Base-by-base conservation (phyloP, 148 eudicot genomes). In the Fagopyrum esculentum region DNA sequence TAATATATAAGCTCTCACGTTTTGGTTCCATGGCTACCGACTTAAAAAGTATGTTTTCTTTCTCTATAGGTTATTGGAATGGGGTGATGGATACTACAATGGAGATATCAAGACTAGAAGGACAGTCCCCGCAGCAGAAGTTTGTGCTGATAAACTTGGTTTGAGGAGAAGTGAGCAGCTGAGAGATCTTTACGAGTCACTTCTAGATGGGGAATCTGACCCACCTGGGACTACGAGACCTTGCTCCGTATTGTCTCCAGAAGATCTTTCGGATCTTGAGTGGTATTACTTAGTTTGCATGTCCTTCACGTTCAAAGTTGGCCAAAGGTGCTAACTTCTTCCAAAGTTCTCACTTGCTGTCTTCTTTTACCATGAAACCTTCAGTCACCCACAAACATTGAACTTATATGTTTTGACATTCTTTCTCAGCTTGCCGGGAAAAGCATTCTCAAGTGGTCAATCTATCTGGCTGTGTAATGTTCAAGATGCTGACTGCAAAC, bases 211-310 rank as follows among this genome's bases (percentile, higher is more conserved):
- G 0, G 86, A 84, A 77, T 55, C 74, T 12, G 84, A 82, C 22
- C 80, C 61, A 77, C 2, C 40, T 35, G 74, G 73, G 22, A 76
- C 72, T 19, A 78, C 71, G 74, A 79, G 64, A 75, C 77, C 80
- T 48, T 74, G 82, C 47, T 70, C 85, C 22, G 68, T 83, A 1
- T 77, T 88, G 40, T 82, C 82, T 17, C 83, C 85, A 16, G 89
- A 86, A 50, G 89, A 86, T 9, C 86, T 88, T 60, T 75, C 87
- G 30, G 77, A 84, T 74, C 81, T 81, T 16, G 91, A 88, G 82
- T 84, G 91, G 91, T 88, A 84, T 78, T 88, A 88, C 85, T 78
- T 88, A 81, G 87, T 86, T 75, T 83, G 87, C 84, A 88, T 88
- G 89, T 86, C 91, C 68, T 88, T 84, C 81, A 78, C 74, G 11